A percentile compares a stretch with the other conserved stretches of the same genome.
Evolutionary conservation across 495 filamentous ascomycete species (phyloP).

Genomic region (Penicillium antarcticum): DNA sequence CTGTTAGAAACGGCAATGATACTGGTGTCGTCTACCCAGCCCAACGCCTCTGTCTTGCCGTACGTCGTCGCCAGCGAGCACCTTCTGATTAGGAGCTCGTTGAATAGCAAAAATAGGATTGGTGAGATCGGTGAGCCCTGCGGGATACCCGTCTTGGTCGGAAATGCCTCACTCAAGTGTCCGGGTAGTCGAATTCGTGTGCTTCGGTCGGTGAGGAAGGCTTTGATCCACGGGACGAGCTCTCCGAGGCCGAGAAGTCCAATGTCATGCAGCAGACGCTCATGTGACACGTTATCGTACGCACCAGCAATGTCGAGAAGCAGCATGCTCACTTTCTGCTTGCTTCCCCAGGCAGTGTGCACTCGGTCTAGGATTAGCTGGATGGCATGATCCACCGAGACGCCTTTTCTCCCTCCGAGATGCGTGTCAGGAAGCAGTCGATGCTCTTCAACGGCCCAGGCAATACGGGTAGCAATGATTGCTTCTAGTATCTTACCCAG

Average conservation of each 20-base stretch:
- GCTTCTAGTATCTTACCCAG: conserved; percentile 24
- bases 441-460: conserved; percentile 8
- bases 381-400: conserved; percentile 15
- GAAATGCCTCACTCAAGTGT: not conserved
- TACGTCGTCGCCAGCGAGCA: not conserved
- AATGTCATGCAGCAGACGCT: conserved; percentile 22
- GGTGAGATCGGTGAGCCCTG: not conserved
- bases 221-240: not conserved
- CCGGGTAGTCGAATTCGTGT: conserved; percentile 3
- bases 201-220: not conserved
- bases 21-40: not conserved
- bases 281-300: conserved; percentile 27
- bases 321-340: conserved; percentile 4
- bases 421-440: conserved; percentile 11
- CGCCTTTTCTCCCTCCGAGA: conserved; percentile 13
- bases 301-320: conserved; percentile 24
- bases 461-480: conserved; percentile 12
- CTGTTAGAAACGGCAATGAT: not conserved
- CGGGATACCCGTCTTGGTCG: not conserved
- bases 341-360: conserved; percentile 14
- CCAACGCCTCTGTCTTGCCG: not conserved
- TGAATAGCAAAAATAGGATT: not conserved
- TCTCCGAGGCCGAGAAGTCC: not conserved
- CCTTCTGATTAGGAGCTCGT: not conserved
- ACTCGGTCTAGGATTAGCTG: conserved; percentile 17